Evolutionary conservation across 805 yeast species (phyloP).

Genomic region (Candida endomychidarum): DNA sequence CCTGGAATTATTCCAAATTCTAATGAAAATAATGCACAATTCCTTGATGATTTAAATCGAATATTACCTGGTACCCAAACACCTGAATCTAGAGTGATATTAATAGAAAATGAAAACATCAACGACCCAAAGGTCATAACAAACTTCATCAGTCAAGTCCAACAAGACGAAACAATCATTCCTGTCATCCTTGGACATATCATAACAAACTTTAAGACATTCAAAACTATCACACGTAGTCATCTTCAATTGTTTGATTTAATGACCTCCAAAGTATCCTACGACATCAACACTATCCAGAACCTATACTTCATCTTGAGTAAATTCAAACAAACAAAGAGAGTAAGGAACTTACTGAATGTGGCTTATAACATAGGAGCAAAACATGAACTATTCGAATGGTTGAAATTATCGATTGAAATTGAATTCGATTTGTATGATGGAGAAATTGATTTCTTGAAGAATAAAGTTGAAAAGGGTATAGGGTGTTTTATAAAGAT

Average conservation of each 20-base stretch:
- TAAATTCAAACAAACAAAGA: slow-evolving; percentile 30
- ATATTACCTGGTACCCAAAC: too few species aligned
- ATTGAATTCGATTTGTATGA: slow-evolving; percentile 28
- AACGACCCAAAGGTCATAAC: too few species aligned
- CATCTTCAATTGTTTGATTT: slow-evolving; percentile 7
- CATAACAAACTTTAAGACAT: not conserved
- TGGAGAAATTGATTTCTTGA: not conserved
- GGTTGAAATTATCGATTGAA: slow-evolving; percentile 24
- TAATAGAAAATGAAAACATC: too few species aligned
- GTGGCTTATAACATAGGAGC: slow-evolving; percentile 43
- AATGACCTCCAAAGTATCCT: not conserved
- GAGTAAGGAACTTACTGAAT: slow-evolving; percentile 49
- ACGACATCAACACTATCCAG: slow-evolving; percentile 3
- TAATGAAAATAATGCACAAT: too few species aligned
- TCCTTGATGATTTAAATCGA: too few species aligned
- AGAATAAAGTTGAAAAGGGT: not conserved
- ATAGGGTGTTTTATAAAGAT: not conserved
- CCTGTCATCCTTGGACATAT: not conserved
- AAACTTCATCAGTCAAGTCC: too few species aligned
- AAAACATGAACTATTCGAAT: slow-evolving; percentile 13
- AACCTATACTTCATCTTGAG: slow-evolving; percentile 13
- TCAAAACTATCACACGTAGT: slow-evolving; percentile 1
- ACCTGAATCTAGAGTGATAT: too few species aligned
- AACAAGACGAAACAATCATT: too few species aligned
- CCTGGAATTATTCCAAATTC: not conserved